Conservation (phyloP, 2,329 filamentous ascomycete species). For the Ascosphaera acerosa region DNA sequence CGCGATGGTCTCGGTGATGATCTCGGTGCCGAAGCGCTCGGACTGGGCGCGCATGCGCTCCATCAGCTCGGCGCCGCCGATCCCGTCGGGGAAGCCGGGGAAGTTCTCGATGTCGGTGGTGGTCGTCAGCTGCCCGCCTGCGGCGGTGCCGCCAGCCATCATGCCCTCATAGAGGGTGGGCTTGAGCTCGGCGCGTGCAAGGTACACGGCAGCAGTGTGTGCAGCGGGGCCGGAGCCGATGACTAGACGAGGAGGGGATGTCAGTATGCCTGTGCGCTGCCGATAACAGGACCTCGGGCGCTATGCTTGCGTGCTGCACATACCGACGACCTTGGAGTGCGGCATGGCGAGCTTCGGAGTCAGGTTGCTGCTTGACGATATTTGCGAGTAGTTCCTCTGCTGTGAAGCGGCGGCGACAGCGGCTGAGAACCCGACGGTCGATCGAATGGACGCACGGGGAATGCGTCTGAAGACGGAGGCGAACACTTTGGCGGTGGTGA, state of each 20-base stretch:
- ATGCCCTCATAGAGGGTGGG: constrained; percentile 95
- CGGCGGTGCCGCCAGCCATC: constrained; percentile 87
- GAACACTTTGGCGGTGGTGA: constrained; percentile 61
- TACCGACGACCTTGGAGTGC: constrained; percentile 82
- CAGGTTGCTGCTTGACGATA: constrained; percentile 16
- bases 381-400: constrained; percentile 25
- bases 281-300: no score
- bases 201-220: constrained; percentile 92
- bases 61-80: constrained; percentile 78
- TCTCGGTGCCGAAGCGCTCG: constrained; percentile 70
- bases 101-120: constrained; percentile 98
- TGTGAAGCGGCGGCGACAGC: constrained; percentile 39
- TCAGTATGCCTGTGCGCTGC: not conserved
- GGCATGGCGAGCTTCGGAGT: constrained; percentile 30
- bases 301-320: no score
- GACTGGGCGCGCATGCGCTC: constrained; percentile 87
- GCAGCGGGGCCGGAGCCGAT: constrained; percentile 90
- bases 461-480: constrained; percentile 52
- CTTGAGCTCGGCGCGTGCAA: constrained; percentile 79
- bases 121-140: constrained; percentile 89
- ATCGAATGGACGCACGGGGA: constrained; percentile 36
- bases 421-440: constrained; percentile 45
- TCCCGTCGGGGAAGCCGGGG: constrained; percentile 74
- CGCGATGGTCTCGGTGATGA: constrained; percentile 77
- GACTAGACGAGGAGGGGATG: constrained; percentile 22